Conservation (phyloP, 805 yeast genomes). For the Ogataea trehalophila region DNA sequence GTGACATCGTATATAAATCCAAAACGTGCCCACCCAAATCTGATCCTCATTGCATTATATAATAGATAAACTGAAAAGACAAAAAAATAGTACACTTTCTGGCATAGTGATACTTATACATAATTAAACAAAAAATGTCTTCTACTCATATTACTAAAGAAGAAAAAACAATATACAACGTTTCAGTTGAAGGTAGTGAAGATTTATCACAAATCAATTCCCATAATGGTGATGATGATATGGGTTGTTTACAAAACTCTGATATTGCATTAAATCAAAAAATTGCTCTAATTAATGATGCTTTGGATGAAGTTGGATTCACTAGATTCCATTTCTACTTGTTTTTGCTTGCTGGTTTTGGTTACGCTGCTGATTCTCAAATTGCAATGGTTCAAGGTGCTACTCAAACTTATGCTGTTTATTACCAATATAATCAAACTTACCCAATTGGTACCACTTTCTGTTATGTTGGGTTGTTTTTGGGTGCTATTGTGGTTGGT, state of each 20-base stretch:
- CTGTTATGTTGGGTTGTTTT: slow-evolving; percentile 41
- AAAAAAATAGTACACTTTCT: too few relatives aligned
- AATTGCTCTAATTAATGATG: slow-evolving; percentile 38
- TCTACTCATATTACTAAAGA: too few relatives aligned
- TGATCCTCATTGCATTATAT: too few relatives aligned
- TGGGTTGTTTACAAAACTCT: neutral
- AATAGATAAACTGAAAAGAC: too few relatives aligned
- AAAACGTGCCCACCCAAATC: too few relatives aligned
- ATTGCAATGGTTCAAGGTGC: slow-evolving; percentile 38
- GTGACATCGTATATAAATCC: too few relatives aligned
- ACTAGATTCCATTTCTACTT: slow-evolving; percentile 44
- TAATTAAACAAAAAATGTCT: too few relatives aligned
- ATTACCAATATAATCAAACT: slow-evolving; percentile 36
- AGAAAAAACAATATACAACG: too few relatives aligned
- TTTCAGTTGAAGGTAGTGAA: too few relatives aligned
- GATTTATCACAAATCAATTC: neutral
- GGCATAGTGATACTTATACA: too few relatives aligned
- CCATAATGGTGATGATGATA: neutral
- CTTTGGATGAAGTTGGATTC: slow-evolving; percentile 52
- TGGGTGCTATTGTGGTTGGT: slow-evolving; percentile 52
- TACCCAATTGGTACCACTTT: slow-evolving; percentile 38
- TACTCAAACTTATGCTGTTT: slow-evolving; percentile 35
- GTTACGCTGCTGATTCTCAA: slow-evolving; percentile 45
- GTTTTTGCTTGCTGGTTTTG: slow-evolving; percentile 44
- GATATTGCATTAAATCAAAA: slow-evolving; percentile 19